Evolutionary conservation across 2,329 filamentous ascomycete species (phyloP), one percentile per base, ranked within the genome.

Genomic region (Fusarium phyllophilum): DNA sequence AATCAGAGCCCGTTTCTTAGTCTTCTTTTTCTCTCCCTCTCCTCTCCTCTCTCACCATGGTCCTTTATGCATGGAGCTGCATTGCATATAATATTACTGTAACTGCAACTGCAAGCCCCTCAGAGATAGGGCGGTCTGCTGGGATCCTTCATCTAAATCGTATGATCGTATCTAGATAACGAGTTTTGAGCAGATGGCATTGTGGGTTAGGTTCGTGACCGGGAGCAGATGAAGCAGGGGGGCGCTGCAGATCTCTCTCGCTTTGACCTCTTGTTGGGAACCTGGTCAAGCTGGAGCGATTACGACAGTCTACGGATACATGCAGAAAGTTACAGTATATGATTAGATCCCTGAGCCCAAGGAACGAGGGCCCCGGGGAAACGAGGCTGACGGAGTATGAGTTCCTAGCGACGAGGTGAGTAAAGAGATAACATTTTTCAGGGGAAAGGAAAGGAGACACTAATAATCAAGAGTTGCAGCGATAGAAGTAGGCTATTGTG

Each of bases 191-290:
- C 36, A 52, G 48, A 60, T 39, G 63, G 44, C 36, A 29, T 44
- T 36, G 61, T 45, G 48, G 60, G 39, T 58, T 60, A 49, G 31
- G 56, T 59, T 57, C 41, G 24, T 48, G 55, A 15, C 31, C 15
- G 24, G n/a, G 20, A 22, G 41, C 31, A 56, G 31, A 38, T 52
- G 45, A 39, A 33, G 38, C 57, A 56, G 58, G 64, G 61, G 60
- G 20, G 29, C 62, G 36, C 63, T 56, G 73, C 64, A 70, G 73
- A 75, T 75, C 72, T 55, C 66, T 75, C 61, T 55, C 57, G 68
- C 71, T 63, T 63, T 66, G 56, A 65, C 57, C 66, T 45, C 52
- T 62, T 44, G 24, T 34, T 29, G 24, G 34, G 26, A 20, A 26
- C 55, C 59, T 24, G 17, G 36, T 22, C 29, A 36, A 26, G 38